Percentiles rank a stretch among this genome's conserved stretches.
Evolutionary conservation across 2,329 filamentous ascomycete species (phyloP).

Genomic region (Alternaria panax): DNA sequence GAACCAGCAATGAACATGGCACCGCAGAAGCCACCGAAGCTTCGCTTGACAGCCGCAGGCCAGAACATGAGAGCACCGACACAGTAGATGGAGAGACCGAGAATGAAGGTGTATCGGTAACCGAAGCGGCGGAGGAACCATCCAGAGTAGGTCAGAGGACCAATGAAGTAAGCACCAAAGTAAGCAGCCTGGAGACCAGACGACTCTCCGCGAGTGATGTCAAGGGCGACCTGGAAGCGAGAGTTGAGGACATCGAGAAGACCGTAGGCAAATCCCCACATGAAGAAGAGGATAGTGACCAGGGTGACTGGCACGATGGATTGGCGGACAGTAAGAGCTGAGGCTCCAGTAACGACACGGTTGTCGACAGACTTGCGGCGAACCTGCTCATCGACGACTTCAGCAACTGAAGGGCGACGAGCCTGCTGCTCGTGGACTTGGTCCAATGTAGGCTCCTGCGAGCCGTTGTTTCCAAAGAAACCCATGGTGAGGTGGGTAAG

Average conservation of each 20-base stretch:
- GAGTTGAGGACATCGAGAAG: slow-evolving; percentile 56
- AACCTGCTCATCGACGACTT: slow-evolving; percentile 42
- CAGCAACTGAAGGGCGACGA: slow-evolving; percentile 46
- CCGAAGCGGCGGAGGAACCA: slow-evolving; percentile 75
- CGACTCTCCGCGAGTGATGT: slow-evolving; percentile 61
- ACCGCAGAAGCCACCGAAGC: slow-evolving; percentile 77
- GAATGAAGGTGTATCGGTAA: slow-evolving; percentile 82
- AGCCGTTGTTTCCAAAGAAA: slow-evolving; percentile 35
- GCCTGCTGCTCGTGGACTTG: slow-evolving; percentile 48
- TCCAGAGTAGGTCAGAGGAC: slow-evolving; percentile 61
- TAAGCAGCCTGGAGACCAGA: slow-evolving; percentile 70
- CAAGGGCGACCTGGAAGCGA: slow-evolving; percentile 52
- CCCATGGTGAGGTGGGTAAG: slow-evolving; percentile 26
- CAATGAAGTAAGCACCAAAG: slow-evolving; percentile 66
- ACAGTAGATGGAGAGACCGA: slow-evolving; percentile 72
- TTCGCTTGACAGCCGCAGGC: slow-evolving; percentile 76
- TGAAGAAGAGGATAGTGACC: slow-evolving; percentile 59
- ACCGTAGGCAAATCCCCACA: slow-evolving; percentile 61
- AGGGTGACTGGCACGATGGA: slow-evolving; percentile 59
- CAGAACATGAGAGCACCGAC: slow-evolving; percentile 81
- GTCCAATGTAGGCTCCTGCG: slow-evolving; percentile 45
- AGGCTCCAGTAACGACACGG: slow-evolving; percentile 46
- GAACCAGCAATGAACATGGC: slow-evolving; percentile 76
- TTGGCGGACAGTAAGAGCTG: slow-evolving; percentile 52
- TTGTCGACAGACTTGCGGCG: slow-evolving; percentile 48